These are phyloP conservation scores for Agapanthus africanus DNA, from an alignment of 106 monocot species.

Conservation along the genomic window DNA sequence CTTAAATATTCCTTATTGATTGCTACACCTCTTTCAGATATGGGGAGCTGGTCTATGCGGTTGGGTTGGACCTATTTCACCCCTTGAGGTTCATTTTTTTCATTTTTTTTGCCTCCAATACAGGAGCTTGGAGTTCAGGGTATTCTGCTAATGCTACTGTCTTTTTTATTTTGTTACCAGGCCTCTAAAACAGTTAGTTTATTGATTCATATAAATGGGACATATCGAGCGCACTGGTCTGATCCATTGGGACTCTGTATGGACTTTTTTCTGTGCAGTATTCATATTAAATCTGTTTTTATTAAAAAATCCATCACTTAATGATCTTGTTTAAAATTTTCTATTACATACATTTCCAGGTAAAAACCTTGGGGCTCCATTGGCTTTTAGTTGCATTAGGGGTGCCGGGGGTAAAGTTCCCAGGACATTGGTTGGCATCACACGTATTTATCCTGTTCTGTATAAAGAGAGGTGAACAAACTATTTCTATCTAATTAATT, in stretches of 20 bases:
- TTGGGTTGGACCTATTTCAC: constrained; percentile 80
- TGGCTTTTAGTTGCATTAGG: constrained; percentile 86
- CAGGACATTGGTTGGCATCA: constrained; percentile 62
- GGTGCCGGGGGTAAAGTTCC: constrained; percentile 67
- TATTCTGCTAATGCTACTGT: neutral
- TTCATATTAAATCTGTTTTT: neutral
- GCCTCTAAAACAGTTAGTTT: constrained; percentile 47
- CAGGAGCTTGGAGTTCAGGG: neutral
- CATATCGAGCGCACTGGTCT: constrained; percentile 76
- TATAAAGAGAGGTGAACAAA: constrained; percentile 75
- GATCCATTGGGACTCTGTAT: constrained; percentile 79
- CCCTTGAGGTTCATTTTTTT: constrained; percentile 50
- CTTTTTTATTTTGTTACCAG: constrained; percentile 30
- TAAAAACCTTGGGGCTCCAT: constrained; percentile 47
- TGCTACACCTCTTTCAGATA: constrained; percentile 33
- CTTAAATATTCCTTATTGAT: neutral
- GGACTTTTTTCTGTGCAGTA: constrained; percentile 15
- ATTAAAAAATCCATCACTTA: neutral
- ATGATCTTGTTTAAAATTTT: neutral
- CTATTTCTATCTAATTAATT: neutral
- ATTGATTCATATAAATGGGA: constrained; percentile 71
- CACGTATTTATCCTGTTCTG: constrained; percentile 70
- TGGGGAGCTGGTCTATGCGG: constrained; percentile 74
- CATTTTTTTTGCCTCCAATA: neutral
- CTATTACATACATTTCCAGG: constrained; percentile 35